phyloP scores from a whole-genome alignment of 345 rosid genomes.

The Eucalyptus victrix region DNA sequence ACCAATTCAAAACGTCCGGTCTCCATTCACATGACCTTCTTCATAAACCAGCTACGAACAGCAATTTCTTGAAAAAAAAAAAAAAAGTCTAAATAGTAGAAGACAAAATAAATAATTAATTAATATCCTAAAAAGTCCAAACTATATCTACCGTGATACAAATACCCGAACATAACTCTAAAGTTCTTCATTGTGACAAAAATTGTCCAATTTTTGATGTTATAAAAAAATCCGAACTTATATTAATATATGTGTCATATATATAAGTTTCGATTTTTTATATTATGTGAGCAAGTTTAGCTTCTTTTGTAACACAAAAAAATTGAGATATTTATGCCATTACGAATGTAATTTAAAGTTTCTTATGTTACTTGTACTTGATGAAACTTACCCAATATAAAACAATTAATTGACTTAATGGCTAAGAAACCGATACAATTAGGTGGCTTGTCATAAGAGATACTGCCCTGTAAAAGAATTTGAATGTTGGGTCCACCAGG shows the following conservation, averaged over 20 bases:
- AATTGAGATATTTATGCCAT: background rate
- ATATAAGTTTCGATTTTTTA: too few relatives aligned
- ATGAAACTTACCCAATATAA: background rate
- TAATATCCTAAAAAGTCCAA: too few relatives aligned
- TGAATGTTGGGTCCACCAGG: background rate
- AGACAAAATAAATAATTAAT: background rate
- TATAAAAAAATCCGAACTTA: accelerated
- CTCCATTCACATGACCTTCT: background rate
- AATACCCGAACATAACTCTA: accelerated
- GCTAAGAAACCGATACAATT: background rate
- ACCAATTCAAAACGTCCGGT: background rate
- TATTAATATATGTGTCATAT: too few relatives aligned
- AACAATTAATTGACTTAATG: background rate
- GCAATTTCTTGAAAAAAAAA: background rate
- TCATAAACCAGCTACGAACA: background rate
- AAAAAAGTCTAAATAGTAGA: background rate
- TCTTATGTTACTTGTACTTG: background rate
- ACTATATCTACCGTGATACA: too few relatives aligned
- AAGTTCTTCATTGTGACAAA: too few relatives aligned
- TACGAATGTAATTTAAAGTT: too few relatives aligned
- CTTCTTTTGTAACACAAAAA: too few relatives aligned
- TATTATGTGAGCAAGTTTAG: too few relatives aligned
- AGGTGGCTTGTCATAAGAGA: background rate
- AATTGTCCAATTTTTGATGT: too few relatives aligned
- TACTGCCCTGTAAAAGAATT: background rate